Percentiles rank a stretch among this genome's conserved stretches.
Evolutionary conservation across 306 rosid genomes (phyloP).

Genomic region (Cicer pinnatifidum): DNA sequence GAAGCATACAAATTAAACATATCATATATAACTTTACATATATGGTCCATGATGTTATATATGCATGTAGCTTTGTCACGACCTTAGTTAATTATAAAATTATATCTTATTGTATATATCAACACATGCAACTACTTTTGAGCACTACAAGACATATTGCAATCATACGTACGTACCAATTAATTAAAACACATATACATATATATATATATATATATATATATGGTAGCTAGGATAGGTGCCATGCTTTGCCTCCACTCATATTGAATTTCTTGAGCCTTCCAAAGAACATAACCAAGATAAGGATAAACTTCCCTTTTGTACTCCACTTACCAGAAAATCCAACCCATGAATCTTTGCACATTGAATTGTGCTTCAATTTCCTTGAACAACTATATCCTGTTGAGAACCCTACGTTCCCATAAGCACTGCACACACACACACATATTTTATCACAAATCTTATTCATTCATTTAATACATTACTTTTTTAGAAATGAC

Average conservation of each 20-base stretch:
- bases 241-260: conserved; percentile 61
- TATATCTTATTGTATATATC: too few relatives aligned
- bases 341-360: conserved; percentile 61
- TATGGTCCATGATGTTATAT: too few relatives aligned
- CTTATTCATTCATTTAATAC: background rate
- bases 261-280: conserved; percentile 67
- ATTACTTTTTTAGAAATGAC: background rate
- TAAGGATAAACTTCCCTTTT: conserved; percentile 53
- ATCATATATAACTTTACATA: too few relatives aligned
- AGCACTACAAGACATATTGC: too few relatives aligned
- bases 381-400: conserved; percentile 68
- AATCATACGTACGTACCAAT: too few relatives aligned
- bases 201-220: background rate
- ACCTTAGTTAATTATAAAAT: too few relatives aligned
- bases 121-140: too few relatives aligned
- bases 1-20: too few relatives aligned
- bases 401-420: conserved; percentile 73
- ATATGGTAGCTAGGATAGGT: conserved; percentile 37
- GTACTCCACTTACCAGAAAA: conserved; percentile 63
- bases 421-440: conserved; percentile 66
- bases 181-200: too few relatives aligned
- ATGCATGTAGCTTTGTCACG: too few relatives aligned
- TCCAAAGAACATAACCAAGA: conserved; percentile 73
- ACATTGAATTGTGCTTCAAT: conserved; percentile 38
- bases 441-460: background rate